Base-by-base conservation (phyloP, 148 eudicot genomes). In the Nepenthes mirabilis region DNA sequence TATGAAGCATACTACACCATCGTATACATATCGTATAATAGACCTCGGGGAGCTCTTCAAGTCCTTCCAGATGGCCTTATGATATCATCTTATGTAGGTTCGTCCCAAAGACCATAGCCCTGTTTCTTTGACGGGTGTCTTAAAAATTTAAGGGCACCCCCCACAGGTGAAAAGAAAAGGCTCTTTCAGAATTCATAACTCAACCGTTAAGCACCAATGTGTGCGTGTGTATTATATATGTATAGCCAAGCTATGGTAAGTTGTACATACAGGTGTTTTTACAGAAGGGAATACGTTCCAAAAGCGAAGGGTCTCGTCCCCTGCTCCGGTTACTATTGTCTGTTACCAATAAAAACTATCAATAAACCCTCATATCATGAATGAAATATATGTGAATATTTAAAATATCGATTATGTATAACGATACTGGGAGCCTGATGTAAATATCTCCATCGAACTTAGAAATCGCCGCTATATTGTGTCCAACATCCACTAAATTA, bases 311-410 rank as follows among this genome's bases (percentile, higher is more conserved):
- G 99, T 93, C 64, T 93, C 99, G 40, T 93, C 99, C 50, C 99
- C 97, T 33, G 99, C 99, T 60, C 96, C 99, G 3, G 99, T 93
- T 45, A 93, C 99, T 74, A 93, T 89, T 33, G 99, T 89, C 95
- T 91, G 79, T 72, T 72, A 10, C 40, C 2, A 12, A 34, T 43
- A 48, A 12, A 56, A 49, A 33, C 10, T 1, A 33, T 34, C 2
- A n/a, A 55, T 8, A 33, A 33, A 23, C 10, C 1, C 3, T 11
- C 33, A 6, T 11, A 53, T 8, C 1, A 11, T 1, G 33, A 53
- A 13, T 1, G 23, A n/a, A 53, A 14, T 9, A 2, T 32, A 14
- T 11, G 1, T 3, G 5, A 10, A 52, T 9, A 52, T 52, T 11
- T 13, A 11, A 52, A 10, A 52, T 52, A 5, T 3, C 12, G 55